Base-by-base conservation (phyloP, 352 stramenopile species). In the Blastocystis sp. region DNA sequence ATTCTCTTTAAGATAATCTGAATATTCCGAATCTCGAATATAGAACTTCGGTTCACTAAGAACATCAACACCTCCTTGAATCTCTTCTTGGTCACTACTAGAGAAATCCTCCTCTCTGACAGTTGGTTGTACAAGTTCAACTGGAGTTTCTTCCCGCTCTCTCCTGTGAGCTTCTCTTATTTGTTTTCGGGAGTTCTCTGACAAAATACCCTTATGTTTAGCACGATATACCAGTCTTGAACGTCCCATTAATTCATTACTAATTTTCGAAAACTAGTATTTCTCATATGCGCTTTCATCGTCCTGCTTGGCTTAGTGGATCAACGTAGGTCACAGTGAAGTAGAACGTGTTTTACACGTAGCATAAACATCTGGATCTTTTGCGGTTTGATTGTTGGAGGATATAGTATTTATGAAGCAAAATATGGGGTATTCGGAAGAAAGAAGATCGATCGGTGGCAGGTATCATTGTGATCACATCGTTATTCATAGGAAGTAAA, bases 281-380 rank as follows among this genome's bases (percentile, higher is more conserved):
- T 43, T 73, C 63, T 45, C 30, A 2, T 2, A 45, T 30, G 34
- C 16, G 45, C 64, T 64, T 20, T 85, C 73, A 55, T 30, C 16
- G 37, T 43, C 47, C 45, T 24, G 63, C 59, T n/a, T 68, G 73
- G 53, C 24, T 68, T 34, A 53, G 68, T 45, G 53, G 53, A 13
- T 41, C 50, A 54, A 85, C 73, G 73, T 85, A 55, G 53, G 73
- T 6, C 11, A 53, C n/a, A 7, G 41, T 1, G 2, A 1, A 8
- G n/a, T 6, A 16, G 11, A n/a, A n/a, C 26, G 30, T 2, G 39
- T 26, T 53, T 5, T 64, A 9, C 30, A 18, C 53, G 20, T 50
- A 85, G 73, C 24, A 20, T 85, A 7, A 85, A 85, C 37, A 68
- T 85, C 34, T 85, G 73, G 73, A 54, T 85, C 3, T 66, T 85